Evolutionary conservation across 345 rosid species (phyloP).

Genomic region (Microthlaspi erraticum): DNA sequence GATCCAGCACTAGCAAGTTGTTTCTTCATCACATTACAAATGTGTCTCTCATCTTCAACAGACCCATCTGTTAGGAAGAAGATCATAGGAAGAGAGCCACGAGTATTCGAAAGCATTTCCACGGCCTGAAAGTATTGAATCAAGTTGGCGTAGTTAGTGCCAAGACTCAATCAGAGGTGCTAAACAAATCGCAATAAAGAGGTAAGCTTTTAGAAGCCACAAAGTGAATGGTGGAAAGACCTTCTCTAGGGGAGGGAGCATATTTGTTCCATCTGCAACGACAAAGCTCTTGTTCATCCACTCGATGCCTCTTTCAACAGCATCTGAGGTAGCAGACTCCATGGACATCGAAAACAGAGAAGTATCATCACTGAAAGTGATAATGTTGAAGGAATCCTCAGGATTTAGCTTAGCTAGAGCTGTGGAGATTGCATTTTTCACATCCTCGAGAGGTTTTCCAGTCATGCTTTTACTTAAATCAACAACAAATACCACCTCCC

Average conservation of each 20-base stretch:
- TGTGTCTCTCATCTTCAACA: slow-evolving; percentile 88
- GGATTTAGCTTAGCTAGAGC: slow-evolving; percentile 65
- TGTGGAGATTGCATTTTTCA: slow-evolving; percentile 62
- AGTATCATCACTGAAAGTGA: slow-evolving; percentile 74
- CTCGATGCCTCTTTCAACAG: slow-evolving; percentile 65
- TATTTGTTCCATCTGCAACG: slow-evolving; percentile 70
- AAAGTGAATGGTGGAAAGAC: slow-evolving; percentile 47
- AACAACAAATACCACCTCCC: slow-evolving; percentile 78
- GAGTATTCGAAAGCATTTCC: slow-evolving; percentile 69
- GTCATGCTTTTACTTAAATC: slow-evolving; percentile 93
- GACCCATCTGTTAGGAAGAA: slow-evolving; percentile 92
- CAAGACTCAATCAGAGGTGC: slow-evolving; percentile 10
- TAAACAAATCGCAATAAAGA: not conserved
- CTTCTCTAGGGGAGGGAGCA: slow-evolving; percentile 75
- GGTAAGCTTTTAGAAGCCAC: slow-evolving; percentile 1
- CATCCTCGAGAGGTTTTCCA: slow-evolving; percentile 73
- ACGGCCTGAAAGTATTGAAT: slow-evolving; percentile 71
- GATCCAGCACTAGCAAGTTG: slow-evolving; percentile 54
- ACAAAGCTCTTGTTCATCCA: slow-evolving; percentile 74
- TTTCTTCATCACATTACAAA: slow-evolving; percentile 75
- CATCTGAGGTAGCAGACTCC: slow-evolving; percentile 67
- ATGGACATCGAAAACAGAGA: slow-evolving; percentile 67
- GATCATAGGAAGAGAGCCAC: slow-evolving; percentile 72
- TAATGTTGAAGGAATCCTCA: slow-evolving; percentile 80
- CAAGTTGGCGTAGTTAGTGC: slow-evolving; percentile 10